These are phyloP conservation scores for Pholiota conissans DNA, from an alignment of 768 basidiomycete species.

Conservation along the genomic window DNA sequence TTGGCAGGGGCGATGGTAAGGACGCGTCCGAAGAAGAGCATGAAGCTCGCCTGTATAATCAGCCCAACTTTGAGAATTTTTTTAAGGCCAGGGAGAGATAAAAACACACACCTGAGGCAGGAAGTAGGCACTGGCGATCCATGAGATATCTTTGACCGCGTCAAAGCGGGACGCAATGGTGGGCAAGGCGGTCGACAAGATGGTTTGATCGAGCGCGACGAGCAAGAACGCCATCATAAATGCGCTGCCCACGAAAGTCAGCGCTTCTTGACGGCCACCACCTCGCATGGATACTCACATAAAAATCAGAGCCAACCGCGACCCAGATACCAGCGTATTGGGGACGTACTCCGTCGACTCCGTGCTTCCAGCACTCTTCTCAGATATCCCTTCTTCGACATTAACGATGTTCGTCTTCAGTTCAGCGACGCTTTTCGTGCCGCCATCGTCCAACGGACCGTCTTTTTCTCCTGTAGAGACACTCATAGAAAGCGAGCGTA, in stretches of 20 bases:
- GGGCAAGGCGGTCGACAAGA: slow-evolving; percentile 24
- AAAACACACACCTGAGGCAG: slow-evolving; percentile 1
- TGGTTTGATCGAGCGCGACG: slow-evolving; percentile 25
- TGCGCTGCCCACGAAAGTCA: background rate
- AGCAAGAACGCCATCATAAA: slow-evolving; percentile 18
- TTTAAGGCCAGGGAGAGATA: background rate
- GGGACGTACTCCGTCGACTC: background rate
- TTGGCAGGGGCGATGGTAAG: slow-evolving; percentile 18
- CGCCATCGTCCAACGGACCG: background rate
- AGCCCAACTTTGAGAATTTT: background rate
- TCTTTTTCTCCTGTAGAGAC: background rate
- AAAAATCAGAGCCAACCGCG: slow-evolving; percentile 2
- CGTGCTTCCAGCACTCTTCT: background rate
- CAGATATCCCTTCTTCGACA: background rate
- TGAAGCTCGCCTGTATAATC: slow-evolving; percentile 4
- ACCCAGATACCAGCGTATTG: background rate
- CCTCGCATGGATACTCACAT: background rate
- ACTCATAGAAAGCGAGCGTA: too few relatives aligned
- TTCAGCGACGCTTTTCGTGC: background rate
- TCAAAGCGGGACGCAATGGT: slow-evolving; percentile 22
- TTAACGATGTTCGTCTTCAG: background rate
- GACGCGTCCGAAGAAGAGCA: slow-evolving; percentile 16
- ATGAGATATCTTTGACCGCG: slow-evolving; percentile 20
- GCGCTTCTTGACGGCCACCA: too few relatives aligned
- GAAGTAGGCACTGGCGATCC: slow-evolving; percentile 22